These are phyloP conservation scores for Cichorium intybus DNA, from an alignment of 140 eudicot genomes.

Conservation along the genomic window DNA sequence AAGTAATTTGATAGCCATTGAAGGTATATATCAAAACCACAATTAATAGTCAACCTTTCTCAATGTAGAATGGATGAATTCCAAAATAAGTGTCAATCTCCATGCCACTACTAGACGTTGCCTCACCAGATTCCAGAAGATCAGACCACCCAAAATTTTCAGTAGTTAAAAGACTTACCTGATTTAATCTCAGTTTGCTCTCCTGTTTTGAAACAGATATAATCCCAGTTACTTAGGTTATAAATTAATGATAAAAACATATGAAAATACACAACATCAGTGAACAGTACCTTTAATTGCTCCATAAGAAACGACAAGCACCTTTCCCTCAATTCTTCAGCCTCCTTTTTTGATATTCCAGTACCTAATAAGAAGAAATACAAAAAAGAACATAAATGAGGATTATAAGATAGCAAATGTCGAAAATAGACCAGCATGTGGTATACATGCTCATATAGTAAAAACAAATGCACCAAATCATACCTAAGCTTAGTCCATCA, in stretches of 20 bases:
- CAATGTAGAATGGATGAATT: conserved; percentile 88
- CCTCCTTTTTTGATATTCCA: conserved; percentile 57
- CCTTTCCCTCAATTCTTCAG: conserved; percentile 50
- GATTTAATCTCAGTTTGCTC: conserved; percentile 24
- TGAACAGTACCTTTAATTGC: conserved; percentile 52
- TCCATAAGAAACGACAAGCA: conserved; percentile 62
- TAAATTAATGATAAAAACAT: background rate
- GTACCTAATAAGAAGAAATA: conserved; percentile 50
- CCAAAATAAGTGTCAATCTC: conserved; percentile 59
- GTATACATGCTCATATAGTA: no score
- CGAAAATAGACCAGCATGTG: no score
- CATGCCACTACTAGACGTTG: conserved; percentile 39
- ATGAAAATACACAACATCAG: background rate
- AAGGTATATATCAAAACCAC: background rate
- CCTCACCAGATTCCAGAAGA: conserved; percentile 26
- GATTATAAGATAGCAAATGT: background rate
- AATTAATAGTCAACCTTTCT: conserved; percentile 47
- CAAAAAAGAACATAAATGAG: background rate
- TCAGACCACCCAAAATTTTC: conserved; percentile 64
- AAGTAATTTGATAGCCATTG: background rate
- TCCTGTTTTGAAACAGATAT: conserved; percentile 40
- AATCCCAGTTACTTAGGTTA: background rate
- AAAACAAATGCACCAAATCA: no score
- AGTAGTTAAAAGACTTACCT: conserved; percentile 28
- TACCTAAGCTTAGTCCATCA: conserved; percentile 94